phyloP scores from a whole-genome alignment of 1,139 yeast genomes.

The Pneumocystis jirovecii region DNA sequence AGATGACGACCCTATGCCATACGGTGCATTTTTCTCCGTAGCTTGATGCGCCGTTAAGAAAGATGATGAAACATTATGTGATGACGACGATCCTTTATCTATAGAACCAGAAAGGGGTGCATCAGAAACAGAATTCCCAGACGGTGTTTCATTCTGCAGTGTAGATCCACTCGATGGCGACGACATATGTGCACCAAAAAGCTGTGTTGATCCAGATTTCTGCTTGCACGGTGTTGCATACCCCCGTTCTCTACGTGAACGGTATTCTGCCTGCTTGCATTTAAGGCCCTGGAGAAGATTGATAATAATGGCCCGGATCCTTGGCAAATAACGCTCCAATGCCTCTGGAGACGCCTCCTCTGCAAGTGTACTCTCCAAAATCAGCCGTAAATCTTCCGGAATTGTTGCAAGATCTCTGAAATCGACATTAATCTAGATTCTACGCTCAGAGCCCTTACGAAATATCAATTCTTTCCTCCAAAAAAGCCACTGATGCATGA shows the following conservation, averaged over 20 bases:
- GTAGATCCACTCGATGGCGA: conserved; percentile 1
- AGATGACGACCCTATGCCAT: neutral
- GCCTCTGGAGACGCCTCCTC: conserved; percentile 77
- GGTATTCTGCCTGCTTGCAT: conserved; percentile 47
- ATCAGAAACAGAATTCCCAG: neutral
- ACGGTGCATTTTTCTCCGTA: neutral
- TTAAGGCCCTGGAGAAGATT: conserved; percentile 67
- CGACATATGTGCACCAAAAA: neutral
- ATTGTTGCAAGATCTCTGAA: conserved; percentile 56
- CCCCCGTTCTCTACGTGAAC: conserved; percentile 2
- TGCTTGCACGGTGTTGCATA: neutral
- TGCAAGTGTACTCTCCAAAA: conserved; percentile 74
- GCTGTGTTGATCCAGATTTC: neutral
- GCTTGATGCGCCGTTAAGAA: neutral
- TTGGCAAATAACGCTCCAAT: conserved; percentile 66
- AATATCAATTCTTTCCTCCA: conserved; percentile 52
- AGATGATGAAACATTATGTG: neutral
- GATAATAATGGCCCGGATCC: conserved; percentile 75
- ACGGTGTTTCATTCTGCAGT: neutral
- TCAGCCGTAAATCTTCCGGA: conserved; percentile 54
- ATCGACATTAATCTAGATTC: neutral
- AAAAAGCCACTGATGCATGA: conserved; percentile 62
- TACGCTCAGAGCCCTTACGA: conserved; percentile 13
- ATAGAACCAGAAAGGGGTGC: neutral
- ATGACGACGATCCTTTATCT: neutral